A percentile compares a stretch with the other conserved stretches of the same genome.
These are phyloP conservation scores for Cryptosporidium muris DNA, from an alignment of 169 alveolate species.

Conservation along the genomic window DNA sequence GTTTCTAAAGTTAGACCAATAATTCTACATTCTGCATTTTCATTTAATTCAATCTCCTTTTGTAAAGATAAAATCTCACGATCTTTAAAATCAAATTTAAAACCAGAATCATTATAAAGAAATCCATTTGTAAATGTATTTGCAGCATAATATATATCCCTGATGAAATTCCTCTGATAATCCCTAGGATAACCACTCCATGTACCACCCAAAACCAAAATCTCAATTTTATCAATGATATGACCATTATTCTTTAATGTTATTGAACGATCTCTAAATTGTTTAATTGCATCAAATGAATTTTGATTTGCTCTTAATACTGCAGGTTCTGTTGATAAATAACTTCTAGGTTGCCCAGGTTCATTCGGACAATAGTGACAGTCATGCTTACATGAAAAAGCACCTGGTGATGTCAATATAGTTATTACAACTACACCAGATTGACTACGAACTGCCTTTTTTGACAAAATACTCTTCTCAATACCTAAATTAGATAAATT, in stretches of 20 bases:
- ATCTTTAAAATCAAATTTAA: slow-evolving; percentile 12
- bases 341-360: slow-evolving; percentile 94
- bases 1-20: slow-evolving; percentile 89
- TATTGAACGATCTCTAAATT: slow-evolving; percentile 90
- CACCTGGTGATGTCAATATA: slow-evolving; percentile 92
- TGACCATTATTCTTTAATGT: slow-evolving; percentile 91
- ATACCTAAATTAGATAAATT: neutral
- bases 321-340: slow-evolving; percentile 95
- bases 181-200: slow-evolving; percentile 91
- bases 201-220: slow-evolving; percentile 93
- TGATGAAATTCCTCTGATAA: slow-evolving; percentile 88
- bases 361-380: slow-evolving; percentile 94
- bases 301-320: slow-evolving; percentile 93
- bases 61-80: slow-evolving; percentile 72
- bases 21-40: slow-evolving; percentile 77
- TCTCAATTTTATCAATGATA: slow-evolving; percentile 91
- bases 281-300: slow-evolving; percentile 88
- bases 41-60: slow-evolving; percentile 80
- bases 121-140: slow-evolving; percentile 83
- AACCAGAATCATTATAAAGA: slow-evolving; percentile 22
- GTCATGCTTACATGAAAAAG: slow-evolving; percentile 90
- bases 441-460: slow-evolving; percentile 86
- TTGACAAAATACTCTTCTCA: slow-evolving; percentile 42
- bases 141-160: slow-evolving; percentile 94
- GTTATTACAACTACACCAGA: slow-evolving; percentile 93